Conservation (phyloP, 192 early-diverging fungal genomes). For the Umbelopsis ramanniana region DNA sequence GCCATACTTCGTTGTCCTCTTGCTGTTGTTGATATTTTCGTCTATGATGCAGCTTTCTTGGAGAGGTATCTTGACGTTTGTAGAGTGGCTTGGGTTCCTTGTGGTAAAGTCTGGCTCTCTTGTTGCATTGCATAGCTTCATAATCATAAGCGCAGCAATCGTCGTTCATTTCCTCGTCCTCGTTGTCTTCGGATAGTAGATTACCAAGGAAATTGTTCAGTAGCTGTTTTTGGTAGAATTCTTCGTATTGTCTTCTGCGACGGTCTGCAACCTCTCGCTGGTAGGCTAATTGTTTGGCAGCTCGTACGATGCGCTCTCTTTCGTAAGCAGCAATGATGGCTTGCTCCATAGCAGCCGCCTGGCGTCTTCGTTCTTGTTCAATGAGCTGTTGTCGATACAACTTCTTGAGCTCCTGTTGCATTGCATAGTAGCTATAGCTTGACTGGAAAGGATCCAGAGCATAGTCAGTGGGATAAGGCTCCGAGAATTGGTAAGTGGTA, state of each 20-base stretch:
- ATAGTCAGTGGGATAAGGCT: not conserved
- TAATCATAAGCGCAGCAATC: not conserved
- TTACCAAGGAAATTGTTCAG: conserved; percentile 2
- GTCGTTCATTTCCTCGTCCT: not conserved
- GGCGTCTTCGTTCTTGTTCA: not conserved
- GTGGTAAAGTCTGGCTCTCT: not conserved
- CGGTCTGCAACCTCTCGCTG: not conserved
- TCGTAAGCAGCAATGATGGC: conserved; percentile 11
- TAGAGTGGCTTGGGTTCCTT: not conserved
- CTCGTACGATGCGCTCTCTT: conserved; percentile 8
- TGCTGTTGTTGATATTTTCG: not conserved
- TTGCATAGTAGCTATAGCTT: not conserved
- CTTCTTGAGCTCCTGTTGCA: not conserved
- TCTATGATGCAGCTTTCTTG: not conserved
- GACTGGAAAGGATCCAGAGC: not conserved
- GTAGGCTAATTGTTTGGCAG: not conserved
- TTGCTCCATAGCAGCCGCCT: not conserved
- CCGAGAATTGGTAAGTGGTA: not conserved
- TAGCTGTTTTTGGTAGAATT: not conserved
- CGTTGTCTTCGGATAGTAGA: not conserved
- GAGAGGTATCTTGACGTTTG: not conserved
- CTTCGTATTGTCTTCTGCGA: conserved; percentile 5
- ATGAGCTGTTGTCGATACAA: not conserved
- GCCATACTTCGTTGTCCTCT: not conserved
- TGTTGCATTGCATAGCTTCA: not conserved